Evolutionary conservation across 768 basidiomycete species (phyloP).

Genomic region (Leccinum broughii): DNA sequence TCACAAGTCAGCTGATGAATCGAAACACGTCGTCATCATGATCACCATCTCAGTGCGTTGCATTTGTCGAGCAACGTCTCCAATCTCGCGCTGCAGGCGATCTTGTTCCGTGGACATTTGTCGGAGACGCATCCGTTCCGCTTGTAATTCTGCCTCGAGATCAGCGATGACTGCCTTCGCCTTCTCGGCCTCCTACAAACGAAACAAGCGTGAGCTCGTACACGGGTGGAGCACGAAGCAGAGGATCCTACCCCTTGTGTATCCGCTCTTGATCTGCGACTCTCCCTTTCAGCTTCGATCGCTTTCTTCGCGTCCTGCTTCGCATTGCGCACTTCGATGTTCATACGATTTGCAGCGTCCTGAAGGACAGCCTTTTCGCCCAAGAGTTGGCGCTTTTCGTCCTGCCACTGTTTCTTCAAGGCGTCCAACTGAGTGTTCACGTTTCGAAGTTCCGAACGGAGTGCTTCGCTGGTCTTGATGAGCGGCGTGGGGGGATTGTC

Average conservation of each 20-base stretch:
- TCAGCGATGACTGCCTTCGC: constrained; percentile 65
- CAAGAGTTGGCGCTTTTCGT: constrained; percentile 28
- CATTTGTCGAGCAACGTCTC: constrained; percentile 60
- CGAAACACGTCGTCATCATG: background rate
- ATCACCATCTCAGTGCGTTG: constrained; percentile 69
- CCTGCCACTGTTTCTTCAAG: constrained; percentile 70
- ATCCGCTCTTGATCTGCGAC: constrained; percentile 48
- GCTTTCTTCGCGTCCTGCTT: constrained; percentile 59
- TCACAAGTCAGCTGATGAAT: constrained; percentile 4
- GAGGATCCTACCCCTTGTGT: constrained; percentile 51
- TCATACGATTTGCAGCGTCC: constrained; percentile 66
- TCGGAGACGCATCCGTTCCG: constrained; percentile 67
- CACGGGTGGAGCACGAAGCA: background rate
- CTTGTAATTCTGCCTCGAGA: constrained; percentile 69
- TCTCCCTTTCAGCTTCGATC: constrained; percentile 51
- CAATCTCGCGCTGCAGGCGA: constrained; percentile 62
- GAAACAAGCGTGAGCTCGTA: background rate
- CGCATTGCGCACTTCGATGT: constrained; percentile 55
- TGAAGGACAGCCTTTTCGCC: constrained; percentile 42
- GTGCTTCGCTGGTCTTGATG: constrained; percentile 63
- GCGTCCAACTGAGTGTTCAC: constrained; percentile 63
- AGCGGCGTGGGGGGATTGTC: constrained; percentile 68
- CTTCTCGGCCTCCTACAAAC: constrained; percentile 63
- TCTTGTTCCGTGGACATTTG: constrained; percentile 63
- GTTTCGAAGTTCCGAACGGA: constrained; percentile 56